Evolutionary conservation across 805 yeast species (phyloP), one percentile per base, ranked within the genome.

Genomic region (Wickerhamiella vanderwaltii): DNA sequence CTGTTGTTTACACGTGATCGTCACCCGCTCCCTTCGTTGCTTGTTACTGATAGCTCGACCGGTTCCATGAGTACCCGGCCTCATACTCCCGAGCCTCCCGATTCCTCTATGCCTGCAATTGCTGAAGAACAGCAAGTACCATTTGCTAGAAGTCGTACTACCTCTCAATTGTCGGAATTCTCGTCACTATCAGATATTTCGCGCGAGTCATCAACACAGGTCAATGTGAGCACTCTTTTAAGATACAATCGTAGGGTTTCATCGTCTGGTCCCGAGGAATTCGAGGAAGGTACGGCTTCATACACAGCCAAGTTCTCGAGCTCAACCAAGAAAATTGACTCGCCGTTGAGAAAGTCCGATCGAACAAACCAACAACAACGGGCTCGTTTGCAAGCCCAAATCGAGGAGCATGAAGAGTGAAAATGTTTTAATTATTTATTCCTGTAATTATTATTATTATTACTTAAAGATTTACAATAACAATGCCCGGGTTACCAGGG

Each of bases 401-500:
- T 31, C 11, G 36, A 33, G 11, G 36, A 33, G 36, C 26, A 20
- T 13, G 36, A 33, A 18, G 36, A 33, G 20, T 20, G 16, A 20
- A 12, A 18, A 22, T n/a, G 3, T 4, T 17, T 13, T 33, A 33
- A 5, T 20, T 33, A 33, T 33, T 33, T 33, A 33, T 33, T 33
- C 22, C 6, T 32, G 12, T 32, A 17, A 19, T 33, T 33, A 20
- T 22, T 33, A 13, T 9, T 19, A 6, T 32, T 12, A 9, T 33
- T 19, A 20, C 20, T 13, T 22, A 33, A 19, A 33, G 25, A 23
- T 87, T 87, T 51, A 66, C 73, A 48, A 88, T 69, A 48, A 76
- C 62, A 55, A 88, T 75, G 55, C 94, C 96, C 29, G 98, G 97
- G 51, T 73, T 72, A 47, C 97, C 97, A 36, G 98, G 98, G 49